These are phyloP conservation scores for Rhizophagus sp. DNA, from an alignment of 192 early-diverging fungal genomes.

Conservation along the genomic window DNA sequence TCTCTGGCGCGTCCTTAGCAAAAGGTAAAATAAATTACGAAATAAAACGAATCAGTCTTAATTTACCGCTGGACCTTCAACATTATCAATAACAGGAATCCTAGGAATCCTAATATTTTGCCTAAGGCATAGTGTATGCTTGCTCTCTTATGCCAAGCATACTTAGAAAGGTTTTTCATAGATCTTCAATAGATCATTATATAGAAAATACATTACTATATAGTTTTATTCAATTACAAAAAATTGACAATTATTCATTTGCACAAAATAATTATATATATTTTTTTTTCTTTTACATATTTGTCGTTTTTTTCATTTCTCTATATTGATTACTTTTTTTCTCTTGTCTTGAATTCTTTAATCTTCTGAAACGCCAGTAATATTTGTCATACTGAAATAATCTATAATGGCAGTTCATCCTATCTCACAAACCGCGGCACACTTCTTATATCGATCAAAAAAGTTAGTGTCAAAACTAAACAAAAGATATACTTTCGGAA, in stretches of 20 bases:
- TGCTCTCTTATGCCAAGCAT: neutral
- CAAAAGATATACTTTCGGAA: conserved; percentile 32
- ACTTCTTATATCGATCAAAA: conserved; percentile 39
- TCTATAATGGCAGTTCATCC: conserved; percentile 28
- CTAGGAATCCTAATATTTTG: neutral
- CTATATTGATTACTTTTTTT: neutral
- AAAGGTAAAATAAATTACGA: neutral
- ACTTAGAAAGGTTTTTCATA: conserved; percentile 4
- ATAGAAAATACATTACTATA: neutral
- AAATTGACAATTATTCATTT: conserved; percentile 24
- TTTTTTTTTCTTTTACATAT: no score
- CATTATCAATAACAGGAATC: neutral
- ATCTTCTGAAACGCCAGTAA: neutral
- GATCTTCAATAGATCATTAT: conserved; percentile 10
- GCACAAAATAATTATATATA: conserved; percentile 7
- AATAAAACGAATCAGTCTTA: neutral
- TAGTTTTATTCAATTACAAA: conserved; percentile 32
- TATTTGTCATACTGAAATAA: neutral
- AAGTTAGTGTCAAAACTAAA: conserved; percentile 45
- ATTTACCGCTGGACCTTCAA: neutral
- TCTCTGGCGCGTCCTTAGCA: neutral
- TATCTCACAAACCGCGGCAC: conserved; percentile 36
- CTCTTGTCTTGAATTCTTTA: neutral
- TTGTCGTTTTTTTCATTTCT: neutral
- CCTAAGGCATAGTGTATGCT: neutral